phyloP scores from a whole-genome alignment of 306 rosid species.

The Acacia melanoxylon region DNA sequence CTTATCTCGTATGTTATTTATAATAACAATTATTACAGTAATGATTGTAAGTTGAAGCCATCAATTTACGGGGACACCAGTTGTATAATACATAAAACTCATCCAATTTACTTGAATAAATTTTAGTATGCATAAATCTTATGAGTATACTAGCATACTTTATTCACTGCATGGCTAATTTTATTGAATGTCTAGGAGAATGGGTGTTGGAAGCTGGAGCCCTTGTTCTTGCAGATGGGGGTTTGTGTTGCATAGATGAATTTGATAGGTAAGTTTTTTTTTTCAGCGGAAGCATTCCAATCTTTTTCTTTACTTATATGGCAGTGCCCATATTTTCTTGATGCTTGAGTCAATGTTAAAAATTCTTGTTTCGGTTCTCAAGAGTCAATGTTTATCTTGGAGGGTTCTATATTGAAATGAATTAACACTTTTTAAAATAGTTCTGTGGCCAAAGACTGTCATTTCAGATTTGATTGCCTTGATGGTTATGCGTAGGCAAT shows the following conservation, averaged over 20 bases:
- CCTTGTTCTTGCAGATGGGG: slow-evolving; percentile 97
- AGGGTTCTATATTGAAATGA: neutral
- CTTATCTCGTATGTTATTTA: neutral
- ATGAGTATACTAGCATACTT: neutral
- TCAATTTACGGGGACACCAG: slow-evolving; percentile 12
- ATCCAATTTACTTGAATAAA: neutral
- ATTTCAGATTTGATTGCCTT: neutral
- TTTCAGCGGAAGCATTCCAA: neutral
- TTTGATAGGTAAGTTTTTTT: slow-evolving; percentile 67
- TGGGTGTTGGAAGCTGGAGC: slow-evolving; percentile 99
- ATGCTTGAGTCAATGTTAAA: neutral
- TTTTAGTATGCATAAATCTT: slow-evolving; percentile 27
- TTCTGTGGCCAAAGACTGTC: neutral
- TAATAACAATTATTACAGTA: neutral
- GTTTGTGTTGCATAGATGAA: slow-evolving; percentile 96
- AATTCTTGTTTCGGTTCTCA: neutral
- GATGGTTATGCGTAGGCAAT: neutral
- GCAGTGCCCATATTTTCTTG: neutral
- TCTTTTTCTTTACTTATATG: neutral
- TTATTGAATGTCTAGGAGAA: slow-evolving; percentile 62
- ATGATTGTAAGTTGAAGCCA: slow-evolving; percentile 20
- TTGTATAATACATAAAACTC: neutral
- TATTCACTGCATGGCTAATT: neutral
- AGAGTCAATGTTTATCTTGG: neutral
- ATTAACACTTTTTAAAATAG: neutral